These are phyloP conservation scores for Lichtheimia ramosa DNA, from an alignment of 371 early-diverging fungal genomes.

Conservation along the genomic window DNA sequence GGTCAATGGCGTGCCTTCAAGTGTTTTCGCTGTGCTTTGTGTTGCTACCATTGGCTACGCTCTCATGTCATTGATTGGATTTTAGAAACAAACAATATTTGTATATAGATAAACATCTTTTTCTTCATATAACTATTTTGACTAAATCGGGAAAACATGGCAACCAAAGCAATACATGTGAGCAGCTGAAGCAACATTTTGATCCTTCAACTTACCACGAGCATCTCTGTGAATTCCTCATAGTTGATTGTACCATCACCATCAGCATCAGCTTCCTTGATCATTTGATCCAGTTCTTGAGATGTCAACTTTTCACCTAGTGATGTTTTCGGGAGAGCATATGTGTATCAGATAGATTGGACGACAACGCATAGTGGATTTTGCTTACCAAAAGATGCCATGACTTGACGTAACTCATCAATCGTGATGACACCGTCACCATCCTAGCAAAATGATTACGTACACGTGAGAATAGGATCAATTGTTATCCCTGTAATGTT, in stretches of 20 bases:
- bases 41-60: constrained; percentile 62
- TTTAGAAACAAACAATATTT: constrained; percentile 19
- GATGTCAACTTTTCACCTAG: constrained; percentile 68
- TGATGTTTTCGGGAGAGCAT: not conserved
- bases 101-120: constrained; percentile 1
- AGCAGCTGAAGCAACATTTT: constrained; percentile 23
- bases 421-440: constrained; percentile 46
- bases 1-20: constrained; percentile 62
- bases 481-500: not conserved
- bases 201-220: constrained; percentile 17
- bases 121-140: not conserved
- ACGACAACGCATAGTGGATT: not conserved
- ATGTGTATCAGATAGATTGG: not conserved
- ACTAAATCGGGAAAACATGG: not conserved
- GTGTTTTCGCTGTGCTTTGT: constrained; percentile 57
- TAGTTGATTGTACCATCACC: constrained; percentile 88
- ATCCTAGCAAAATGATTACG: constrained; percentile 15
- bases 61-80: constrained; percentile 54
- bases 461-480: not conserved
- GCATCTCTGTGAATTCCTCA: constrained; percentile 91
- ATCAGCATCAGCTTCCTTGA: constrained; percentile 82
- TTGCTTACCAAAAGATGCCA: constrained; percentile 39
- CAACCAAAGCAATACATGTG: no score
- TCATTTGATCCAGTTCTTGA: constrained; percentile 81
- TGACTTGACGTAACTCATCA: constrained; percentile 45